These are phyloP conservation scores for Boeremia exigua DNA, from an alignment of 2,329 filamentous ascomycete species.

Conservation along the genomic window DNA sequence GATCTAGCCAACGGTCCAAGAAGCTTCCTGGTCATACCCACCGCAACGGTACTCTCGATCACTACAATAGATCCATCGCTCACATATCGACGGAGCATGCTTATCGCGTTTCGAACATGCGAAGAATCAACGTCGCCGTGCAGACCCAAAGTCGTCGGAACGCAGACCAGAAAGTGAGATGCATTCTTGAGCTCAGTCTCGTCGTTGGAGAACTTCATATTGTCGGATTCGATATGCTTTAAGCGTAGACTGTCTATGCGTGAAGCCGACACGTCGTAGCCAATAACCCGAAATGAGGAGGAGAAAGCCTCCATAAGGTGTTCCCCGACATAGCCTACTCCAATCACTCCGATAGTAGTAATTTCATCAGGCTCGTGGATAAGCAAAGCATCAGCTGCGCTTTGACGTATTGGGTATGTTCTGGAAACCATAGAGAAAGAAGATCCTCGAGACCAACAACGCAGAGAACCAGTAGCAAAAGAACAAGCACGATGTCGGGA, in stretches of 20 bases:
- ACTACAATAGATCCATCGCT: constrained; percentile 57
- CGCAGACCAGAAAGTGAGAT: constrained; percentile 61
- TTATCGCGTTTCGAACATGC: constrained; percentile 54
- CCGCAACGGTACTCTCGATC: constrained; percentile 61
- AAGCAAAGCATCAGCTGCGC: neutral
- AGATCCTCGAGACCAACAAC: too few species aligned
- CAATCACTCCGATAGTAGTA: constrained; percentile 55
- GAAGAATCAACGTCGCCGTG: constrained; percentile 59
- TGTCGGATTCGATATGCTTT: neutral
- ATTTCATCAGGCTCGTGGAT: neutral
- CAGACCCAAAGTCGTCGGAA: constrained; percentile 58
- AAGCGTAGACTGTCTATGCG: neutral
- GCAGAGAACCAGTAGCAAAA: too few species aligned
- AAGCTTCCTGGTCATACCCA: constrained; percentile 61
- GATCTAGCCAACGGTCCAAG: constrained; percentile 53
- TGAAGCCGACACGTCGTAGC: constrained; percentile 26
- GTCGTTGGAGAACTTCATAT: constrained; percentile 18
- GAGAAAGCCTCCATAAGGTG: constrained; percentile 57
- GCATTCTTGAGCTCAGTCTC: constrained; percentile 50
- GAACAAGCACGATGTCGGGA: too few species aligned
- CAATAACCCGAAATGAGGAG: constrained; percentile 51
- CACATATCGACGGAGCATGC: constrained; percentile 51
- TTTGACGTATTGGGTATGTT: too few species aligned
- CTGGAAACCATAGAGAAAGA: too few species aligned
- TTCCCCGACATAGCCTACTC: constrained; percentile 61